Conservation (phyloP, 2,329 filamentous ascomycete genomes). For the Alternaria brassicicola region DNA sequence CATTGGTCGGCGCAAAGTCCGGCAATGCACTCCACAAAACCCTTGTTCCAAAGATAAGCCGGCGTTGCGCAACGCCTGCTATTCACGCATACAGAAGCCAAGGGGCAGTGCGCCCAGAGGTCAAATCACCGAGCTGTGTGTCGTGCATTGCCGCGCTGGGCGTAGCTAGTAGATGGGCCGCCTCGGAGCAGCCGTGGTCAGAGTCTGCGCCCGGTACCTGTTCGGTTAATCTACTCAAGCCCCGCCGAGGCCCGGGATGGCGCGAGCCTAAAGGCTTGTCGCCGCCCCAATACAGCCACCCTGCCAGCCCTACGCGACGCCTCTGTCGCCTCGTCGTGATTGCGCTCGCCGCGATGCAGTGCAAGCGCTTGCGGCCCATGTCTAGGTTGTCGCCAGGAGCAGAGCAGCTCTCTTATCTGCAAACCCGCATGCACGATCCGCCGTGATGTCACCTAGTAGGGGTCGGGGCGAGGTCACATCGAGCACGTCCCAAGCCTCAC, state of each 20-base stretch:
- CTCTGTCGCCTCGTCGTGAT: conserved; percentile 8
- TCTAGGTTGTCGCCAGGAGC: not conserved
- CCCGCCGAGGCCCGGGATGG: conserved; percentile 26
- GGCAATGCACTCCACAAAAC: conserved; percentile 15
- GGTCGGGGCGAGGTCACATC: conserved; percentile 12
- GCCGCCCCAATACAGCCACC: conserved; percentile 12
- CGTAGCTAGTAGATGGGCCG: conserved; percentile 14
- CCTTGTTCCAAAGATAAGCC: conserved; percentile 8
- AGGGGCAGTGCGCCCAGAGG: not conserved
- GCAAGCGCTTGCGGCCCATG: not conserved
- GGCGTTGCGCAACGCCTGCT: not conserved
- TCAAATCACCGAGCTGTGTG: conserved; percentile 7
- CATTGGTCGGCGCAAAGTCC: conserved; percentile 18
- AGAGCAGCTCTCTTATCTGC: not conserved
- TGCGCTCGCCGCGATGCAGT: conserved; percentile 5
- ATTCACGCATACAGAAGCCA: not conserved
- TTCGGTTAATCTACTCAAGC: conserved; percentile 28
- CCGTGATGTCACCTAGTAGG: not conserved
- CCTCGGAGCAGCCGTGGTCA: conserved; percentile 16
- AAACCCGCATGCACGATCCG: not conserved
- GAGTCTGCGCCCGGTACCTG: conserved; percentile 16
- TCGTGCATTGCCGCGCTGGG: conserved; percentile 24
- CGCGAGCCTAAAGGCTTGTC: conserved; percentile 31
- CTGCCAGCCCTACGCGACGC: conserved; percentile 16
- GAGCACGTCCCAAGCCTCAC: conserved; percentile 29